phyloP scores from a whole-genome alignment of 2,329 filamentous ascomycete genomes.

The Lasiodiplodia theobromae region DNA sequence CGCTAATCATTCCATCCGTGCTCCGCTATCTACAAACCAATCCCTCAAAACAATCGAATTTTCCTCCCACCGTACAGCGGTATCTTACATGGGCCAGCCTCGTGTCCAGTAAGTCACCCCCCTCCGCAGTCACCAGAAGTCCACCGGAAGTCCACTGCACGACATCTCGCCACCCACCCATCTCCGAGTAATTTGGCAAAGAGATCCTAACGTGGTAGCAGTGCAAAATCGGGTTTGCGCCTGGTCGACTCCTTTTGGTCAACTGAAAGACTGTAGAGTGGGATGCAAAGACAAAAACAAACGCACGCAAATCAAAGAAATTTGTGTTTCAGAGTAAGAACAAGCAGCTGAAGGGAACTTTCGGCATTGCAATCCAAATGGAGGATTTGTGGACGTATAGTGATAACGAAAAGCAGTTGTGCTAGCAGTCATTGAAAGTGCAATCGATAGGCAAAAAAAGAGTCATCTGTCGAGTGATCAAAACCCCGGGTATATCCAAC shows the following conservation, averaged over 20 bases:
- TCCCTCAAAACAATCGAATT: background rate
- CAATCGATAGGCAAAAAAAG: background rate
- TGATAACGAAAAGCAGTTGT: background rate
- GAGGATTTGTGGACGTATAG: background rate
- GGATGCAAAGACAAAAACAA: background rate
- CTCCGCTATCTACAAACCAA: background rate
- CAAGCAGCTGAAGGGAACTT: background rate
- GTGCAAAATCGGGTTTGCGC: background rate
- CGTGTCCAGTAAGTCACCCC: background rate
- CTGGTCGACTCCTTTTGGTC: background rate
- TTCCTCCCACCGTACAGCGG: background rate
- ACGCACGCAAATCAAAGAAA: background rate
- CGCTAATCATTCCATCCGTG: background rate
- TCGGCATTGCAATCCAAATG: background rate
- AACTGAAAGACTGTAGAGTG: background rate
- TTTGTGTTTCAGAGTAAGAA: background rate
- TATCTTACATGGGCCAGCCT: background rate
- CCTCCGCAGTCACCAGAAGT: background rate
- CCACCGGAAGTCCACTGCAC: background rate
- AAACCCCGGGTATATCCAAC: constrained; percentile 21
- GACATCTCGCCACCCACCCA: background rate
- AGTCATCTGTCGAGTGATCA: background rate
- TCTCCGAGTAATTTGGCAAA: background rate
- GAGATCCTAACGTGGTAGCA: background rate
- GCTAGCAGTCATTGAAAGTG: background rate